A percentile compares a stretch with the other conserved stretches of the same genome.
These are phyloP conservation scores for Trichoderma asperellum DNA, from an alignment of 2,329 filamentous ascomycete genomes.

Conservation along the genomic window DNA sequence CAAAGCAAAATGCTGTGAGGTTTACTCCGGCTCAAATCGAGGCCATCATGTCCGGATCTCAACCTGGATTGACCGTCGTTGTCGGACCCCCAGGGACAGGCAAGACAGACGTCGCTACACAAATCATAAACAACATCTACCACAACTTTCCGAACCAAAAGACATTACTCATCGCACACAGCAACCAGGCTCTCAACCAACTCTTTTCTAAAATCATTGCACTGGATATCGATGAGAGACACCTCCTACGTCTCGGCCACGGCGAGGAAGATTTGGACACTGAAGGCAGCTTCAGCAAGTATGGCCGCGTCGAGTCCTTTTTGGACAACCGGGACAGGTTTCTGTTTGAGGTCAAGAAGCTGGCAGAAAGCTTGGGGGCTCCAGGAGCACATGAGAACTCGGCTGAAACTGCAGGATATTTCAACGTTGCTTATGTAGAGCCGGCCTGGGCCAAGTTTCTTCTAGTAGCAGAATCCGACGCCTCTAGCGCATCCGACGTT, in stretches of 20 bases:
- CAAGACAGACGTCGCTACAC: constrained; percentile 98
- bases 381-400: constrained; percentile 95
- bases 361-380: constrained; percentile 82
- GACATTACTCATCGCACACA: constrained; percentile 91
- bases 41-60: constrained; percentile 89
- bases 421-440: constrained; percentile 87
- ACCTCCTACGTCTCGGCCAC: constrained; percentile 88
- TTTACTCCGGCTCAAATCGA: constrained; percentile 92
- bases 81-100: constrained; percentile 95
- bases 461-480: constrained; percentile 56
- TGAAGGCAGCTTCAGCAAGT: constrained; percentile 87
- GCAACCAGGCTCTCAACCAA: constrained; percentile 96
- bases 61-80: constrained; percentile 90
- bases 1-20: constrained; percentile 78
- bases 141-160: constrained; percentile 95
- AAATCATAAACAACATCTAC: constrained; percentile 98
- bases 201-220: constrained; percentile 98
- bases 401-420: constrained; percentile 96
- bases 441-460: constrained; percentile 89
- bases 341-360: constrained; percentile 80
- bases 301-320: constrained; percentile 93
- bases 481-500: constrained; percentile 64
- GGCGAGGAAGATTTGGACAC: constrained; percentile 93
- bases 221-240: constrained; percentile 91
- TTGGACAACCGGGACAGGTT: constrained; percentile 81